A percentile compares a stretch with the other conserved stretches of the same genome.
These are phyloP conservation scores for Yarrowia sp. DNA, from an alignment of 805 yeast genomes.

Conservation along the genomic window DNA sequence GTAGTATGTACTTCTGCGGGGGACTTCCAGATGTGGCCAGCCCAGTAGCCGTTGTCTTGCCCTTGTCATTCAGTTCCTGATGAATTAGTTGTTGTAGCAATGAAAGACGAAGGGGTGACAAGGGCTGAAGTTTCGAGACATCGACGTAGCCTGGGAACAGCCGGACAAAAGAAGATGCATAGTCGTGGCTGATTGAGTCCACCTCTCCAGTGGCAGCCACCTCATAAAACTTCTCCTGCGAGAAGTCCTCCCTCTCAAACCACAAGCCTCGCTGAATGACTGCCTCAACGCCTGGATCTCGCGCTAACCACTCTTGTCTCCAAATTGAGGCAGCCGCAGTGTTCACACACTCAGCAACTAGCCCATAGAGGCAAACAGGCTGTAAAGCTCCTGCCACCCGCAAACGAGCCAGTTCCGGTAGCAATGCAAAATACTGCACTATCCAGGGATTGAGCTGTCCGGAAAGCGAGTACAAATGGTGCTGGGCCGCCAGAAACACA, in stretches of 20 bases:
- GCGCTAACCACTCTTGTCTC: constrained; percentile 9
- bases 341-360: constrained; percentile 27
- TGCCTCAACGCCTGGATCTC: constrained; percentile 4
- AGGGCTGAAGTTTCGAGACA: not conserved
- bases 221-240: constrained; percentile 13
- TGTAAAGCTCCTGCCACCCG: constrained; percentile 2
- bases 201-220: not conserved
- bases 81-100: constrained; percentile 4
- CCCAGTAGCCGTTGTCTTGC: not conserved
- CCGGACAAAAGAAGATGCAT: constrained; percentile 18
- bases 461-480: constrained; percentile 22
- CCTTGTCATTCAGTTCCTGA: constrained; percentile 20
- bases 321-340: not conserved
- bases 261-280: constrained; percentile 20
- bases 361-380: constrained; percentile 5
- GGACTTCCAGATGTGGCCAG: not conserved
- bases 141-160: constrained; percentile 1
- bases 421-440: constrained; percentile 15
- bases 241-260: constrained; percentile 11
- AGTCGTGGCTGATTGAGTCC: not conserved
- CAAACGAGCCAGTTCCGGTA: not conserved
- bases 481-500: constrained; percentile 21
- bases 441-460: constrained; percentile 22
- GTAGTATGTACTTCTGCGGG: constrained; percentile 12
- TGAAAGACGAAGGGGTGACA: not conserved